A percentile compares a stretch with the other conserved stretches of the same genome.
These are phyloP conservation scores for Cyberlindnera xylosilytica DNA, from an alignment of 805 yeast species.

Conservation along the genomic window DNA sequence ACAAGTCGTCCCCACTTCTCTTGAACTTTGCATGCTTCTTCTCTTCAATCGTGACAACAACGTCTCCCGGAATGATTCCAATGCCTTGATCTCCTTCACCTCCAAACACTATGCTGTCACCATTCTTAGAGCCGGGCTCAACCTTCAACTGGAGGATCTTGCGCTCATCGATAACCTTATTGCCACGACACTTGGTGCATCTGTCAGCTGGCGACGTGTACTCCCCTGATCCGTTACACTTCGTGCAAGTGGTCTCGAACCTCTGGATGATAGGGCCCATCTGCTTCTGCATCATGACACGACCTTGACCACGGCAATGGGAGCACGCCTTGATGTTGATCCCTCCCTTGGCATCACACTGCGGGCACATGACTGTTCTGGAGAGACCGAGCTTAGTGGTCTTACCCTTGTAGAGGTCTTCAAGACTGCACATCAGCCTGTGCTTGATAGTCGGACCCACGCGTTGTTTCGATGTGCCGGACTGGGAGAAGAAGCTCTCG, in stretches of 20 bases:
- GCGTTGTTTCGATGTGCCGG: conserved; percentile 18
- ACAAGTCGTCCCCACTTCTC: conserved; percentile 44
- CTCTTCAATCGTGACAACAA: conserved; percentile 51
- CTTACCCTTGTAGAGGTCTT: conserved; percentile 59
- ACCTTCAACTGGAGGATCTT: conserved; percentile 51
- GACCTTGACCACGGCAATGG: conserved; percentile 42
- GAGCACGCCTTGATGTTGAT: conserved; percentile 29
- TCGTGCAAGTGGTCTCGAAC: conserved; percentile 41
- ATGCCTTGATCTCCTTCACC: conserved; percentile 67
- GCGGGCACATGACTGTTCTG: conserved; percentile 44
- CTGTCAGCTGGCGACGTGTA: conserved; percentile 30
- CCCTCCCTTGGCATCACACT: conserved; percentile 55
- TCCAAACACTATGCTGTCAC: conserved; percentile 49
- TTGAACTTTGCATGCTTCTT: conserved; percentile 32
- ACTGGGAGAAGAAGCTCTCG: conserved; percentile 20
- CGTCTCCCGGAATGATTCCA: conserved; percentile 62
- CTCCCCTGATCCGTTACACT: conserved; percentile 42
- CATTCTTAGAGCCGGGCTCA: conserved; percentile 52
- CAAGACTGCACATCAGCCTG: conserved; percentile 46
- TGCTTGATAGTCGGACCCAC: conserved; percentile 58
- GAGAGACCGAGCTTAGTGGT: conserved; percentile 51
- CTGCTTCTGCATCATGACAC: conserved; percentile 36
- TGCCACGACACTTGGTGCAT: conserved; percentile 43
- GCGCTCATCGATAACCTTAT: conserved; percentile 43
- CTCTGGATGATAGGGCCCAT: conserved; percentile 44